A percentile compares a stretch with the other conserved stretches of the same genome.
Conservation (phyloP, 2,329 filamentous ascomycete genomes). For the Atkinsonella texensis region DNA sequence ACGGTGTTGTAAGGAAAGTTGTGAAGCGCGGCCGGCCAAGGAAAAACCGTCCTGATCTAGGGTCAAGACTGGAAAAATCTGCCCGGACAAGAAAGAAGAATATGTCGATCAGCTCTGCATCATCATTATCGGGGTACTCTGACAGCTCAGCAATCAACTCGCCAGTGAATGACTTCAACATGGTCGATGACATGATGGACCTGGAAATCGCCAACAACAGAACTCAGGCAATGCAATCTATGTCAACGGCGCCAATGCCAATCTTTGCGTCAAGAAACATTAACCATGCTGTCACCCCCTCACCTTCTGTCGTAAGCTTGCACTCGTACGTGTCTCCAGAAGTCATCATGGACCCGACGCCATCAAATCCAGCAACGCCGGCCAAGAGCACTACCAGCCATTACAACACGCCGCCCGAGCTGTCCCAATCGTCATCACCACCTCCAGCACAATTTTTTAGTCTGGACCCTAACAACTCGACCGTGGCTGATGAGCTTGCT, state of each 20-base stretch:
- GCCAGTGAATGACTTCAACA: constrained; percentile 34
- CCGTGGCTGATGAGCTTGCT: constrained; percentile 19
- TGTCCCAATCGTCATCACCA: constrained; percentile 49
- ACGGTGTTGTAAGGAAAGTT: constrained; percentile 53
- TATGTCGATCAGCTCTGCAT: constrained; percentile 33
- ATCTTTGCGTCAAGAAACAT: constrained; percentile 17
- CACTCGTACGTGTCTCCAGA: constrained; percentile 36
- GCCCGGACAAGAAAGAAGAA: constrained; percentile 44
- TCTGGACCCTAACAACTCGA: constrained; percentile 27
- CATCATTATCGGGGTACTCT: constrained; percentile 44
- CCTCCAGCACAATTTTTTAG: constrained; percentile 37
- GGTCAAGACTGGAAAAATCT: constrained; percentile 45
- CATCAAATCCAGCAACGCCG: constrained; percentile 32
- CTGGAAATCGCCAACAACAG: constrained; percentile 20
- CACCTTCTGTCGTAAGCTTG: constrained; percentile 27
- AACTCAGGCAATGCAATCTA: constrained; percentile 19
- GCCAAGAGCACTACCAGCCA: constrained; percentile 38
- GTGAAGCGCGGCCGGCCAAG: constrained; percentile 52
- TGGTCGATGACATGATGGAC: constrained; percentile 38
- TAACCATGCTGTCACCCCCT: constrained; percentile 23
- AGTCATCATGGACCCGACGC: constrained; percentile 26
- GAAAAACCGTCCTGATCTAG: constrained; percentile 47
- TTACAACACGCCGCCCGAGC: constrained; percentile 46
- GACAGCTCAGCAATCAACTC: constrained; percentile 44
- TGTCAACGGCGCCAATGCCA: constrained; percentile 35